Evolutionary conservation across 257 asterid species (phyloP).

Genomic region (Linaria vulgaris): DNA sequence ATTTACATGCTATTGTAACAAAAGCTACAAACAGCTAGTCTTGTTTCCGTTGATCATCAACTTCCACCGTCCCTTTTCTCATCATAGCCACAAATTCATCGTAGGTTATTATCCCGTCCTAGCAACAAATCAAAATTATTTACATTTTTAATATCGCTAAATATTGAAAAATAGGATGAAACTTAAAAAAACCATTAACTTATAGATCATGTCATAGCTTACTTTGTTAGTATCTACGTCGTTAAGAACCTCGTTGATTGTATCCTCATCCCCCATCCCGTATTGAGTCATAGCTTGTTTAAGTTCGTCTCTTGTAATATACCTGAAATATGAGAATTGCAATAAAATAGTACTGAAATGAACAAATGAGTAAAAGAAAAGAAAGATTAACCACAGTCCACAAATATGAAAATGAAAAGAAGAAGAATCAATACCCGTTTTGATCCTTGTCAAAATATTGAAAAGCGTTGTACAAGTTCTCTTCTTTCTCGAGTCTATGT

Average conservation of each 20-base stretch:
- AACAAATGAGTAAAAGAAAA: too few species aligned
- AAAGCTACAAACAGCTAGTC: constrained; percentile 1
- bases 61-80: constrained; percentile 65
- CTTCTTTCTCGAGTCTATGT: constrained; percentile 82
- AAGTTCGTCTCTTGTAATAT: constrained; percentile 90
- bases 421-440: constrained; percentile 56
- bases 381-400: too few species aligned
- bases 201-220: background rate
- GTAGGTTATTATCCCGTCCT: constrained; percentile 83
- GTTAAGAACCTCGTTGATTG: constrained; percentile 76
- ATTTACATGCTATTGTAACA: constrained; percentile 13
- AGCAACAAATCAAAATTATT: background rate
- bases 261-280: constrained; percentile 92
- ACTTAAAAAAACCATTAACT: background rate
- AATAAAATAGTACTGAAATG: too few species aligned
- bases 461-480: constrained; percentile 71
- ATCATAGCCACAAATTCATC: constrained; percentile 84
- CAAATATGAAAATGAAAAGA: background rate
- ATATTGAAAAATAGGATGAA: background rate
- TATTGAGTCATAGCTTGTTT: constrained; percentile 75
- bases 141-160: background rate
- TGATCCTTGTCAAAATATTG: constrained; percentile 71
- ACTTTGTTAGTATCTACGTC: constrained; percentile 86
- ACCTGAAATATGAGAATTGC: constrained; percentile 33
- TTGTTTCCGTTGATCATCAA: constrained; percentile 27